Percentiles rank a stretch among this genome's conserved stretches.
phyloP scores from a whole-genome alignment of 1,139 yeast genomes.

The Yamadazyma diddensiae region DNA sequence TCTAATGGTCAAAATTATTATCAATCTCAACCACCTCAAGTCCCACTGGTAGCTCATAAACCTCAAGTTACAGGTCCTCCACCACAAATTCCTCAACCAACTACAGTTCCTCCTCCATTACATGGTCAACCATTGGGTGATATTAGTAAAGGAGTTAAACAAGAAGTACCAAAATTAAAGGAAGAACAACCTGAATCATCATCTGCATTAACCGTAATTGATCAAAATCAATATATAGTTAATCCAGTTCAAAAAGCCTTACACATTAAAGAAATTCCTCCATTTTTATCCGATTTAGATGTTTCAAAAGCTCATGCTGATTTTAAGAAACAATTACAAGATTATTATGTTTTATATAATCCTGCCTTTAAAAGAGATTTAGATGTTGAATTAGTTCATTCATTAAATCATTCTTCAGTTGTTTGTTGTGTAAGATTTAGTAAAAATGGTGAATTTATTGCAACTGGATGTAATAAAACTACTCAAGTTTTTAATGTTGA shows the following conservation, averaged over 20 bases:
- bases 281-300: constrained; percentile 79
- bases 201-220: constrained; percentile 37
- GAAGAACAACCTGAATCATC: constrained; percentile 27
- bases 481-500: constrained; percentile 93
- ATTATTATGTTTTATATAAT: constrained; percentile 87
- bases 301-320: constrained; percentile 74
- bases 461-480: constrained; percentile 95
- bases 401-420: constrained; percentile 88
- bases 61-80: constrained; percentile 6
- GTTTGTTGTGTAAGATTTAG: constrained; percentile 96
- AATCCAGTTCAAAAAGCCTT: constrained; percentile 42
- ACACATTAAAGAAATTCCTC: constrained; percentile 77
- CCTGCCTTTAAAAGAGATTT: constrained; percentile 69
- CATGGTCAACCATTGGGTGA: constrained; percentile 10
- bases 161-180: constrained; percentile 9
- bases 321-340: constrained; percentile 79
- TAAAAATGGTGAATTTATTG: constrained; percentile 87
- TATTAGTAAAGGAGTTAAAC: constrained; percentile 4
- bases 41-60: constrained; percentile 15
- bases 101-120: constrained; percentile 7
- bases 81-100: constrained; percentile 12
- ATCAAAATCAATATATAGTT: constrained; percentile 43
- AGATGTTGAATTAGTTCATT: constrained; percentile 86
- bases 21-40: constrained; percentile 23
- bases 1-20: constrained; percentile 13